These are phyloP conservation scores for Novymonas esmeraldas DNA, from an alignment of 208 protist genomes.

Conservation along the genomic window DNA sequence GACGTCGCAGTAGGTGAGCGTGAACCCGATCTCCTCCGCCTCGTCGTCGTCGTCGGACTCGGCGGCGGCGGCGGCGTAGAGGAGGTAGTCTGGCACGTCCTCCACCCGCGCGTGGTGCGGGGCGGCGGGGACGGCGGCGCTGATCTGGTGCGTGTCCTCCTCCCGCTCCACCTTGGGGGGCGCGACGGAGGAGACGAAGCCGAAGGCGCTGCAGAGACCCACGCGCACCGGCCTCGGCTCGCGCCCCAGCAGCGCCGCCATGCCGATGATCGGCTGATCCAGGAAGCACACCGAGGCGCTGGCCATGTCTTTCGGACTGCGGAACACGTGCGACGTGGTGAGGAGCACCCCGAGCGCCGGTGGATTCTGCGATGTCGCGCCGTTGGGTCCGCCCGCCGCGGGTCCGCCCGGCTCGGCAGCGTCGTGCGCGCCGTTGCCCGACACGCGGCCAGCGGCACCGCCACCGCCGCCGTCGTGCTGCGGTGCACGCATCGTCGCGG, in stretches of 20 bases:
- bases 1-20: constrained; percentile 74
- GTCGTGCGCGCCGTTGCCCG: neutral
- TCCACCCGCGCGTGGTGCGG: neutral
- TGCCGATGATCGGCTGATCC: constrained; percentile 78
- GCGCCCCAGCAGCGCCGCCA: constrained; percentile 45
- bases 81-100: constrained; percentile 23
- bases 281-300: constrained; percentile 60
- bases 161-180: constrained; percentile 15
- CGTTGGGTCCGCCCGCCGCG: neutral
- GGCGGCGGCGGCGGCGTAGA: constrained; percentile 11
- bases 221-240: constrained; percentile 55
- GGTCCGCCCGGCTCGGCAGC: neutral
- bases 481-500: neutral
- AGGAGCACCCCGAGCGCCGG: constrained; percentile 59
- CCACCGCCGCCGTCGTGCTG: neutral
- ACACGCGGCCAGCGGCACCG: neutral
- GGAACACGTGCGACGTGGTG: constrained; percentile 76
- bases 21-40: constrained; percentile 73
- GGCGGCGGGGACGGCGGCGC: neutral
- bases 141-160: constrained; percentile 2
- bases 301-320: constrained; percentile 34
- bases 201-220: constrained; percentile 46
- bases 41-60: constrained; percentile 33
- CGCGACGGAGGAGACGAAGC: constrained; percentile 61
- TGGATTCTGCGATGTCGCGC: neutral